phyloP scores from a whole-genome alignment of 768 basidiomycete species.

The Amanita brunnescens region DNA sequence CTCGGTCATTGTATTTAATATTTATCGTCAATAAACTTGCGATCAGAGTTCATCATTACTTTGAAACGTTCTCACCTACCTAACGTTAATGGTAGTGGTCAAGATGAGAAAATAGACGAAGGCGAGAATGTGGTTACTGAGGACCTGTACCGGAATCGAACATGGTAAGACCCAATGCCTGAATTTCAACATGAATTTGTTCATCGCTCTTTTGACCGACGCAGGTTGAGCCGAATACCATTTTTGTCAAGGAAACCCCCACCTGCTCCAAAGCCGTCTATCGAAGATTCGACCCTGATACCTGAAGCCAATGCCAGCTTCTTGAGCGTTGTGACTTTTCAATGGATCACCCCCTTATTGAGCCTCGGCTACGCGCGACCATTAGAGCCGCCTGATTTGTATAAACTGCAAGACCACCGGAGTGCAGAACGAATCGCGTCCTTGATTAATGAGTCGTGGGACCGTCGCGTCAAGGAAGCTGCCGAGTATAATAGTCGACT shows the following conservation, averaged over 20 bases:
- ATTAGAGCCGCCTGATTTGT: conserved; percentile 73
- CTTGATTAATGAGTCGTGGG: conserved; percentile 57
- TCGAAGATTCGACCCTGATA: conserved; percentile 51
- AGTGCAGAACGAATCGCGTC: conserved; percentile 53
- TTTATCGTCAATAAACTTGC: background rate
- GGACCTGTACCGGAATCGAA: background rate
- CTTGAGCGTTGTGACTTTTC: conserved; percentile 54
- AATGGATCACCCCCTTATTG: conserved; percentile 70
- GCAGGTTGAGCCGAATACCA: background rate
- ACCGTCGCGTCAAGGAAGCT: conserved; percentile 44
- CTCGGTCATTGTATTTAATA: background rate
- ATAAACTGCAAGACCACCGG: conserved; percentile 60
- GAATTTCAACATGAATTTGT: background rate
- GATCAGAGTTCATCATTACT: background rate
- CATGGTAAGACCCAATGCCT: background rate
- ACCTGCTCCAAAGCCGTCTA: conserved; percentile 38
- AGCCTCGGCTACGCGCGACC: conserved; percentile 72
- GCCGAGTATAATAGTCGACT: conserved; percentile 65
- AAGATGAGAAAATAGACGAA: background rate
- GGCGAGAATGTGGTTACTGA: background rate
- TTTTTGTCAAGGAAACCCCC: conserved; percentile 24
- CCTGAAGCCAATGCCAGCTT: conserved; percentile 62
- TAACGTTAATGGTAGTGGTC: background rate
- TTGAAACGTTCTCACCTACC: background rate
- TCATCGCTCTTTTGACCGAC: background rate